Percentiles rank a stretch among this genome's conserved stretches.
Evolutionary conservation across 768 basidiomycete species (phyloP).

Genomic region (Xerocomellus chrysenteron): DNA sequence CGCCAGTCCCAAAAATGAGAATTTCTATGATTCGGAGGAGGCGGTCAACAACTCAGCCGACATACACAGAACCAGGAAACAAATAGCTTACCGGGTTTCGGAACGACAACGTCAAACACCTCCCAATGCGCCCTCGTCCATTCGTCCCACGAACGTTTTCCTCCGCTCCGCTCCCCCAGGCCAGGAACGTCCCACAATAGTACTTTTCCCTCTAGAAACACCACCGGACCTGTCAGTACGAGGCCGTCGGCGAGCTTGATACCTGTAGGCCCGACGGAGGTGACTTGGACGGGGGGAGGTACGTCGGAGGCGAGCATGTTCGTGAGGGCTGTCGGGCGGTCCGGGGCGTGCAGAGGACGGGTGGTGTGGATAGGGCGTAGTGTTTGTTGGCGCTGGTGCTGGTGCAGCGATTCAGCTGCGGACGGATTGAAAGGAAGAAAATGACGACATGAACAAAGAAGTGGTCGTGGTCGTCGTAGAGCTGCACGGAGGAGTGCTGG

Average conservation of each 20-base stretch:
- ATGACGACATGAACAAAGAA: background rate
- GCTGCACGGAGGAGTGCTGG: background rate
- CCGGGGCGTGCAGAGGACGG: slow-evolving; percentile 4
- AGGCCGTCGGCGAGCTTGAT: slow-evolving; percentile 79
- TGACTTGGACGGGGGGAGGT: slow-evolving; percentile 70
- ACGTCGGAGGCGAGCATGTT: slow-evolving; percentile 74
- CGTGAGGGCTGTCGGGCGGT: slow-evolving; percentile 42
- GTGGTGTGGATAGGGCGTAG: slow-evolving; percentile 17
- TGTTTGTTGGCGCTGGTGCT: background rate
- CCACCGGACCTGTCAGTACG: slow-evolving; percentile 68
- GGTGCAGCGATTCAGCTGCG: background rate
- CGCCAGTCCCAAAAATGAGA: slow-evolving; percentile 85
- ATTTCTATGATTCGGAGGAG: slow-evolving; percentile 62
- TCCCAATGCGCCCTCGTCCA: slow-evolving; percentile 78
- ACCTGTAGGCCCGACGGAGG: slow-evolving; percentile 59
- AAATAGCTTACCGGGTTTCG: slow-evolving; percentile 73
- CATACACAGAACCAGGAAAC: no score
- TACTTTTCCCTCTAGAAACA: slow-evolving; percentile 84
- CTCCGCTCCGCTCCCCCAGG: background rate
- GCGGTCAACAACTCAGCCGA: background rate
- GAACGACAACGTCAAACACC: slow-evolving; percentile 78
- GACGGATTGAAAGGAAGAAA: background rate
- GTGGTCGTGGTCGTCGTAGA: slow-evolving; percentile 1
- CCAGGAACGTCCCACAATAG: slow-evolving; percentile 86
- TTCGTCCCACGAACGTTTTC: slow-evolving; percentile 50